Percentiles rank a stretch among this genome's conserved stretches.
Conservation (phyloP, 2,329 filamentous ascomycete genomes). For the Botrytis galanthina region DNA sequence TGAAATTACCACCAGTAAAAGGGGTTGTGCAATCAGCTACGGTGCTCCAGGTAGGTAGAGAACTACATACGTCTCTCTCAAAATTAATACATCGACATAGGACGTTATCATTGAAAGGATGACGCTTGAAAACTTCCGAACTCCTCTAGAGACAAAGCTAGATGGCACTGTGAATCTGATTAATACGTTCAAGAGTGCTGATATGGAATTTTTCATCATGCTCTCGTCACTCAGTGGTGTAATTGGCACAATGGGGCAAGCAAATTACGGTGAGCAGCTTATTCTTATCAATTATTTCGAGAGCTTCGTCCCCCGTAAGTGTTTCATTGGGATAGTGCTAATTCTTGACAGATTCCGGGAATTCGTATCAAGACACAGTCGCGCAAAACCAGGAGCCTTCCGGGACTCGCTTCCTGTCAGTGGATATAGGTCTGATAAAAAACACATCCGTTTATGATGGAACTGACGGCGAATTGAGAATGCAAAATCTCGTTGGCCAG, state of each 20-base stretch:
- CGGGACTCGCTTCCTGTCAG: background rate
- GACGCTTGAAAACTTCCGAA: background rate
- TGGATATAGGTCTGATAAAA: background rate
- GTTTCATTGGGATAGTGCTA: background rate
- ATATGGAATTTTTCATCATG: conserved; percentile 15
- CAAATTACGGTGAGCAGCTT: conserved; percentile 16
- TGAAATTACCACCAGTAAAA: conserved; percentile 19
- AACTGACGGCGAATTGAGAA: background rate
- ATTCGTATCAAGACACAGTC: background rate
- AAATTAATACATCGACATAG: background rate
- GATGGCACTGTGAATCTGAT: background rate
- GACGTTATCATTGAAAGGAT: background rate
- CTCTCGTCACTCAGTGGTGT: conserved; percentile 21
- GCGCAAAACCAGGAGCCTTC: background rate
- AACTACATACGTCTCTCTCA: background rate
- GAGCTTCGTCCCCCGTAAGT: background rate
- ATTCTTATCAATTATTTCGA: background rate
- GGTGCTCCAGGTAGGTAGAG: conserved; percentile 25
- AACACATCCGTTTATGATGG: background rate
- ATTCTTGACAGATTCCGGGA: background rate
- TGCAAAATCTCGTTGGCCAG: background rate
- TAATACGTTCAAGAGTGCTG: background rate
- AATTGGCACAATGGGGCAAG: conserved; percentile 20
- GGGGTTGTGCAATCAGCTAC: conserved; percentile 37
- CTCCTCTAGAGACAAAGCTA: background rate